Evolutionary conservation across 2,329 filamentous ascomycete species (phyloP).

Genomic region (Fusarium anthophilum): DNA sequence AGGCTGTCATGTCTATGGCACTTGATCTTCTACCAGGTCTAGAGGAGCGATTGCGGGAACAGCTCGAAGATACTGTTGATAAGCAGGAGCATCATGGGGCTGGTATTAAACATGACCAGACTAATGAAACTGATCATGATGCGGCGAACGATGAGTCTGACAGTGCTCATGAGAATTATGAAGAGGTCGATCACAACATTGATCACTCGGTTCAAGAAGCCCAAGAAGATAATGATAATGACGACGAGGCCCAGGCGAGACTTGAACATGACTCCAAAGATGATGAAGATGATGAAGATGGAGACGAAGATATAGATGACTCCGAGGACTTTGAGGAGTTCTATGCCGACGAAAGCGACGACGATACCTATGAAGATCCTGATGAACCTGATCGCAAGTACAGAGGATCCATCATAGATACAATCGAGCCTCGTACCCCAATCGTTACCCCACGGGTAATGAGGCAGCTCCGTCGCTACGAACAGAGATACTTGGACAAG

Average conservation of each 20-base stretch:
- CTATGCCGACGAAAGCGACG: accelerated
- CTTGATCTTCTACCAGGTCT: neutral
- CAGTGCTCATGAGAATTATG: neutral
- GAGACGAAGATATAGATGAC: accelerated
- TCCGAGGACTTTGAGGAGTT: neutral
- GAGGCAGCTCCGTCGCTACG: neutral
- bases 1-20: constrained; percentile 2
- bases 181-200: neutral
- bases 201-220: neutral
- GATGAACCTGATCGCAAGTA: accelerated
- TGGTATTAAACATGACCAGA: too few relatives aligned
- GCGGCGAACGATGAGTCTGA: neutral
- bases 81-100: neutral
- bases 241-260: accelerated
- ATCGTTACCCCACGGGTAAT: accelerated
- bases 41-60: neutral
- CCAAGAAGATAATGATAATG: accelerated
- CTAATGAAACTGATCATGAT: neutral
- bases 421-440: neutral
- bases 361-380: accelerated
- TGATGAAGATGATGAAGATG: accelerated
- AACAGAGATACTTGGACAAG: neutral
- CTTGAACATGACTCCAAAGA: neutral
- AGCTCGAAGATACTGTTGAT: neutral
- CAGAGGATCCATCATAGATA: accelerated